Base-by-base conservation (phyloP, 192 early-diverging fungal species). In the Coemansia sp. region DNA sequence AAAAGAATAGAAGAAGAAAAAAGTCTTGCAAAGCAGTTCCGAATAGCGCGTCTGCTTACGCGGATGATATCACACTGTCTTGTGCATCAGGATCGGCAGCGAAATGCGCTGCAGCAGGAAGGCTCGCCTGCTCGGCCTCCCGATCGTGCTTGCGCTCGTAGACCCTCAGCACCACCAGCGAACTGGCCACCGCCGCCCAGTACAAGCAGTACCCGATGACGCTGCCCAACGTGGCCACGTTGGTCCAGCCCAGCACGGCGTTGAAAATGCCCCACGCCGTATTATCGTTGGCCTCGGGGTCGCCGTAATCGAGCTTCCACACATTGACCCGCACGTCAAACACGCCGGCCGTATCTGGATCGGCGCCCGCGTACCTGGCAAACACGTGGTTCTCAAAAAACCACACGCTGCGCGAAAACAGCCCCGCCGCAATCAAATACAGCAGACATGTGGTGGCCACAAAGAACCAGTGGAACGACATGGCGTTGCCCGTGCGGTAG, bases 391-490 rank as follows among this genome's bases (percentile, higher is more conserved):
- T 72, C 65, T 93, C 82, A 55, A 89, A 88, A 49, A 49, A 75
- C 38, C 80, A 75, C 29, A 91, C 84, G 12, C 79, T 58, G 45
- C 78, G 85, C 14, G 88, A 66, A 30, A 91, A 82, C 8, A 96
- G 74, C 10, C 93, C 93, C 12, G 89, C 88, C 47, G 88, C 82
- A 29, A 96, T 83, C 34, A 94, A 64, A 38, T 92, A 85, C 14
- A 96, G 62, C 27, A 94, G 45, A 44, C 76, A 71, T 8, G 91
- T 87, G 3, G 85, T 85, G 28, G 64, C 43, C 22, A 85, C 77
- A 60, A 93, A 92, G 80, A 93, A 96, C 70, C 84, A 83, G 46
- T 84, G 81, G 30, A 96, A 78, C 5, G 80, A 64, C 57, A 93
- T 58, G n/a, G 79, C 66, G 31, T 74, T 78, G 20, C 88, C 87